Evolutionary conservation across 768 basidiomycete genomes (phyloP).

Genomic region (Russula ochroleuca): DNA sequence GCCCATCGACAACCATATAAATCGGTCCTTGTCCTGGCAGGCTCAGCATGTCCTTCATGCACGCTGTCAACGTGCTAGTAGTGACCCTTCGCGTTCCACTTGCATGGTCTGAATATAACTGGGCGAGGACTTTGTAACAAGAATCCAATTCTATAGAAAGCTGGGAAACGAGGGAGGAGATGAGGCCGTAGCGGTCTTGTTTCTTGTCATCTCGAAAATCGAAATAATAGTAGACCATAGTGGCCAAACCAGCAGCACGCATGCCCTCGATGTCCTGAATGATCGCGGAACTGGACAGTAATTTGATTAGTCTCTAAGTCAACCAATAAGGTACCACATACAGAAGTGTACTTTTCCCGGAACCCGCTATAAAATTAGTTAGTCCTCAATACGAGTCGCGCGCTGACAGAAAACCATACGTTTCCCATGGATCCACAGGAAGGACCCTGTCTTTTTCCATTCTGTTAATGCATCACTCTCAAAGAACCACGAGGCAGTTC

Average conservation of each 20-base stretch:
- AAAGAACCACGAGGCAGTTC: background rate
- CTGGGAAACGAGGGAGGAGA: conserved; percentile 1
- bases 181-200: background rate
- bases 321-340: background rate
- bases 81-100: background rate
- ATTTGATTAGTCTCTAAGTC: background rate
- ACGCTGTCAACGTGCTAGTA: background rate
- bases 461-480: background rate
- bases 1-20: background rate
- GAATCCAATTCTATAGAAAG: background rate
- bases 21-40: background rate
- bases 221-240: background rate
- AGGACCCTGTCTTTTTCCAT: too few species aligned
- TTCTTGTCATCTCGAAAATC: conserved; percentile 4
- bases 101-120: background rate
- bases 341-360: conserved; percentile 8
- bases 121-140: background rate
- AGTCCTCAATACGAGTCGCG: accelerated
- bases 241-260: background rate
- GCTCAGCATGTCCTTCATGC: background rate
- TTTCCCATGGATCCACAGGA: too few species aligned
- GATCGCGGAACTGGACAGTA: background rate
- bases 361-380: background rate
- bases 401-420: too few species aligned
- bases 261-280: conserved; percentile 1